Evolutionary conservation across 306 rosid species (phyloP), one percentile per base, ranked within the genome.

Genomic region (Vigna mungo): DNA sequence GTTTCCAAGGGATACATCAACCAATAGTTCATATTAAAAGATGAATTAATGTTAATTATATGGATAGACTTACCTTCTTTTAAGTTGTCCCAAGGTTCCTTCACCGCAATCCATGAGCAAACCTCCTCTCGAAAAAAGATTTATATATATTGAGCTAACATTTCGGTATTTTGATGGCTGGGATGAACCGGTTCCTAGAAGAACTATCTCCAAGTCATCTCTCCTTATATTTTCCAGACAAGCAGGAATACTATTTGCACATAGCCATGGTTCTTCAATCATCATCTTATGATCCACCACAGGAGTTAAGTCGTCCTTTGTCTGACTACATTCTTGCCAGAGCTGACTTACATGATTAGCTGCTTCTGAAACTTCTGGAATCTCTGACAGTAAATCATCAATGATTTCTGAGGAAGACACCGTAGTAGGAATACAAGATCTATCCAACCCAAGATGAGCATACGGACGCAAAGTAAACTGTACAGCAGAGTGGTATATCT

Each of bases 101-200:
- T 95, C 99, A 7, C 97, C 97, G 68, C 96, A 90, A 82, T 95
- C 99, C 71, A 95, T 88, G 55, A 95, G 96, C 71, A 92, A 69
- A 49, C 99, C 89, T 74, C 97, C 97, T 70, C 85, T 90, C 5
- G 89, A 80, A 41, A 95, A 95, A 80, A 95, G 97, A 80, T 95
- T 90, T 63, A 95, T 82, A 78, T 92, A 86, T 79, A 95, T 85
- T 36, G 99, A 88, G 80, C 87, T 92, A 74, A 92, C 99, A 81
- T 95, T 95, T 56, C 97, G 88, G 80, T 95, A 95, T 81, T 95
- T 95, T 49, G 96, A 95, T 67, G 99, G 97, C 84, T 95, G 99
- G 71, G 97, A 95, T 10, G 99, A 95, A 49, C 97, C 97, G 37
- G 99, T 95, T 67, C 99, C 99, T 20, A 95, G 91, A 86, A 95